Evolutionary conservation across 805 yeast genomes (phyloP), one percentile per base, ranked within the genome.

Genomic region (Pichia kluyveri): DNA sequence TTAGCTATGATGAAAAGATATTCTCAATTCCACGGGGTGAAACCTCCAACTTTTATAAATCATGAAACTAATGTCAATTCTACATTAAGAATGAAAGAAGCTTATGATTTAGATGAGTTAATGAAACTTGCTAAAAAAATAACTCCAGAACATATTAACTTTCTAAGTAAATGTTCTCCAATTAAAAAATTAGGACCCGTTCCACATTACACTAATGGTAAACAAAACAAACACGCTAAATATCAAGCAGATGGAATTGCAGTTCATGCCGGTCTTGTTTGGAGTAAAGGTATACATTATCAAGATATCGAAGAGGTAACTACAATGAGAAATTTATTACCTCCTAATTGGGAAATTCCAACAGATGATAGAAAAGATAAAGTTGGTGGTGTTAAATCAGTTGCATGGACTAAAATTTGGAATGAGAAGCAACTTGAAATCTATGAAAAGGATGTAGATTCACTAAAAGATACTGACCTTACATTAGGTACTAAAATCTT

Each of bases 231-330:
- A 28, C 54, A 55, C 28, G 53, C 53, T 15, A 42, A 46, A 8
- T 51, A 45, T 41, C 64, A 64, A 4, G 57, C 64, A 49, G 54
- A 66, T 48, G 73, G 76, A 27, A 70, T 82, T 11, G 95, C 87
- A 1, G 90, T 81, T 9, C 96, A 89, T 65, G 96, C 84, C 2
- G 96, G 96, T 0, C 67, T 89, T 44, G 61, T 82, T 51, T 86
- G 95, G 83, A 77, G 78, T 57, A 59, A 63, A 14, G 56, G 60
- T 11, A 67, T 82, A 30, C 69, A 73, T 41, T 75, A 76, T 26
- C 91, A 83, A 65, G 69, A 71, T 44, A 81, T 90, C 1, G 70
- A 68, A 9, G 83, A 80, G 19, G 77, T 81, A 41, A 69, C 88
- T 49, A 82, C 83, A 37, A 76, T 91, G 72, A 76, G 95, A 51